Base-by-base conservation (phyloP, 2,329 filamentous ascomycete species). In the Aspergillus tanneri region DNA sequence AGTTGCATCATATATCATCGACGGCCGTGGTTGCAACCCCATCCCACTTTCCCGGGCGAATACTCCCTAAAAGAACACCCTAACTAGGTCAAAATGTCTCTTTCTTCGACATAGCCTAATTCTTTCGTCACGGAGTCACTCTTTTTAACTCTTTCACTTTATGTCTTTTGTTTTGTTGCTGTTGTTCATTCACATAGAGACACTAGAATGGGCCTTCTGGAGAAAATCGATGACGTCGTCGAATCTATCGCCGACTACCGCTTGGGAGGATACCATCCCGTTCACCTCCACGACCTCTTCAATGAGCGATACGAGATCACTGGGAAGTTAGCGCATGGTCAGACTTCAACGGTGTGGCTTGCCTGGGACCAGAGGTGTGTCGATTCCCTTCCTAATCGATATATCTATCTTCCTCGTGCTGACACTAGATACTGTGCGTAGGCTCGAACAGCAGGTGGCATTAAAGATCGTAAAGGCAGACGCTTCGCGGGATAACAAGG, bases 381-480 rank as follows among this genome's bases (percentile, higher is more conserved):
- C 23, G 25, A 38, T 5, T 2, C 6, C 27, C 27, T n/a, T n/a
- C n/a, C 27, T 28, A 5, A n/a, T 28, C 11, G 27, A n/a, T 6
- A 32, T 32, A 4, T 16, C 16, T 12, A 8, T 16, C 28, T 14
- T 12, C 12, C n/a, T 3, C 14, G 16, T 4, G 6, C n/a, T 19
- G 16, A 18, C 6, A 18, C 16, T 18, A 14, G 12, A 16, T 9
- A 3, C 19, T 19, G 28, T 12, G 12, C 14, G 18, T 19, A 18
- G 41, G 37, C 24, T 47, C 28, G 24, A 46, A 19, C 30, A 38
- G n/a, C 43, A 57, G 18, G 55, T 60, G 7, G 53, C 53, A 4
- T 43, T 61, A 22, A 61, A 60, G 38, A 56, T 60, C 46, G 49
- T 60, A 24, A 60, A 57, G 43, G 56, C 57, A 18, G 44, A 56